These are phyloP conservation scores for Sugiyamaella smithiae DNA, from an alignment of 805 yeast genomes.

Conservation along the genomic window DNA sequence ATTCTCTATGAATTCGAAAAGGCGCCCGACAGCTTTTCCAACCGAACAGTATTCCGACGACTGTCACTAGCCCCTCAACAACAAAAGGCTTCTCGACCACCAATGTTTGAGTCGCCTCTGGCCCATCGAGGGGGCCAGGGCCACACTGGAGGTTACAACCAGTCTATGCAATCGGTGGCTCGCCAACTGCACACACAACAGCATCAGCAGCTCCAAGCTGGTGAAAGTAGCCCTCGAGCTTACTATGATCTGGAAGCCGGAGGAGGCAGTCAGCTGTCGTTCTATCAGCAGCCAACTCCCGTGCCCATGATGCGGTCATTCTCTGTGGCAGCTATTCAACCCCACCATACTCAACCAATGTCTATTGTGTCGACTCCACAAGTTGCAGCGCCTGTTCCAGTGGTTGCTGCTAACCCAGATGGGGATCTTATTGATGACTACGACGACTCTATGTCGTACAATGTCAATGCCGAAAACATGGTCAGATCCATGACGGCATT, in stretches of 20 bases:
- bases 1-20: slow-evolving; percentile 36
- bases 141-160: not conserved
- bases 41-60: slow-evolving; percentile 36
- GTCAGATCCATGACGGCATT: slow-evolving; percentile 28
- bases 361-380: slow-evolving; percentile 2
- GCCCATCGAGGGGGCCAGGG: slow-evolving; percentile 7
- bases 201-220: no score
- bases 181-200: not conserved
- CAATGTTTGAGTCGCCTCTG: slow-evolving; percentile 11
- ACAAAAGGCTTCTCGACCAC: not conserved
- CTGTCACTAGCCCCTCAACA: slow-evolving; percentile 17
- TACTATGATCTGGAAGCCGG: slow-evolving; percentile 7
- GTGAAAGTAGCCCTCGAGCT: not conserved
- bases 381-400: slow-evolving; percentile 6
- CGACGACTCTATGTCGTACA: slow-evolving; percentile 9
- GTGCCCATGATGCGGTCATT: slow-evolving; percentile 22
- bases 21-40: slow-evolving; percentile 35
- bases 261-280: not conserved
- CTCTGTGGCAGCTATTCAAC: slow-evolving; percentile 21
- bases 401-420: slow-evolving; percentile 4
- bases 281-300: slow-evolving; percentile 9
- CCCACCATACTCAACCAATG: slow-evolving; percentile 7
- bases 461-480: slow-evolving; percentile 21
- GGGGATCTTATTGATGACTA: slow-evolving; percentile 13
- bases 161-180: not conserved